Percentiles rank a stretch among this genome's conserved stretches.
phyloP scores from a whole-genome alignment of 208 protist species.

The Crithidia expoeki region DNA sequence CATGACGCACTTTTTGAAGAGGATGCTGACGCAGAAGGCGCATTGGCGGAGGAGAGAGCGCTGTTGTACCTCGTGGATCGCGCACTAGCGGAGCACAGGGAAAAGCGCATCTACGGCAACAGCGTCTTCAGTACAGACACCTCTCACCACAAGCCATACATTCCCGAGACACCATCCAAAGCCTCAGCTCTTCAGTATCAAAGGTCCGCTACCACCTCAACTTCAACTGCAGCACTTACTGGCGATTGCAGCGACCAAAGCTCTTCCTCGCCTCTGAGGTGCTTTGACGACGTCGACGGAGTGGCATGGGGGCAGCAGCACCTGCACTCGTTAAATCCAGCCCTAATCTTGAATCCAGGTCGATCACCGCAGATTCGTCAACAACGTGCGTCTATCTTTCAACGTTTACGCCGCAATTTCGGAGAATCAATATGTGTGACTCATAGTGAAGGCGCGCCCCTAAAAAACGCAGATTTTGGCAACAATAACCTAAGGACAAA shows the following conservation, averaged over 20 bases:
- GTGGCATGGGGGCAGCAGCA: background rate
- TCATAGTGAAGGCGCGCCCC: background rate
- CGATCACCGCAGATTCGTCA: constrained; percentile 15
- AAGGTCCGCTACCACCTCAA: too few relatives aligned
- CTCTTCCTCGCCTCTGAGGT: constrained; percentile 4
- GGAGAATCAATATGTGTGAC: background rate
- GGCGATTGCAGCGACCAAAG: too few relatives aligned
- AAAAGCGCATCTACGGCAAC: background rate
- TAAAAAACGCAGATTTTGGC: background rate
- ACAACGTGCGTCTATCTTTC: constrained; percentile 32
- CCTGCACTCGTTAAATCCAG: background rate
- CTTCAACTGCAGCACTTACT: too few relatives aligned
- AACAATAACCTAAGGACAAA: background rate
- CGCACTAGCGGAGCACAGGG: constrained; percentile 6
- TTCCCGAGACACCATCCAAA: background rate
- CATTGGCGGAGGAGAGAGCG: constrained; percentile 23
- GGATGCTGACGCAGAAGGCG: background rate
- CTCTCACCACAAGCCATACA: background rate
- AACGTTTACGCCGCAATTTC: constrained; percentile 14
- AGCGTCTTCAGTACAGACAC: background rate
- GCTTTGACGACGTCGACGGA: constrained; percentile 19
- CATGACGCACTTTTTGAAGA: background rate
- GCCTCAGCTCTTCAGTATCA: too few relatives aligned
- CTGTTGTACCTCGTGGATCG: constrained; percentile 35
- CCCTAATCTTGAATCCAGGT: background rate